These are phyloP conservation scores for Draba incana DNA, from an alignment of 345 rosid species.

Conservation along the genomic window DNA sequence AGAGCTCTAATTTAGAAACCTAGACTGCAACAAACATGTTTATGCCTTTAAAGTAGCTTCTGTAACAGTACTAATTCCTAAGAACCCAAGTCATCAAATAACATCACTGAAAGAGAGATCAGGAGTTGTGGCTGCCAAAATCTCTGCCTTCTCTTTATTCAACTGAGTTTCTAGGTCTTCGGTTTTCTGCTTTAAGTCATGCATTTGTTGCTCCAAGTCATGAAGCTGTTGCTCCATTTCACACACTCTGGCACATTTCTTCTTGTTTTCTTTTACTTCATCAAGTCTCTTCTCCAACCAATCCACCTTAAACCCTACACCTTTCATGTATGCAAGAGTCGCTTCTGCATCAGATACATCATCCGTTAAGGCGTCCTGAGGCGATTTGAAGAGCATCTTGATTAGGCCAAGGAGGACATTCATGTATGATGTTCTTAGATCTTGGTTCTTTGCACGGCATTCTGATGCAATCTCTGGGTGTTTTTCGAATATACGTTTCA, in stretches of 20 bases:
- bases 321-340: background rate
- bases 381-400: background rate
- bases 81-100: too few species aligned
- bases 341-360: background rate
- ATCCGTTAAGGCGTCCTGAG: background rate
- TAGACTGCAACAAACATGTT: too few species aligned
- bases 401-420: slow-evolving; percentile 5
- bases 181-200: too few species aligned
- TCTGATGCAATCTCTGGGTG: slow-evolving; percentile 11
- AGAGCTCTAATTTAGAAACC: too few species aligned
- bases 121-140: too few species aligned
- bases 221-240: background rate
- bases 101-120: too few species aligned
- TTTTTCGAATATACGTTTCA: slow-evolving; percentile 9
- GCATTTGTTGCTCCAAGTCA: background rate
- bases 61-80: too few species aligned
- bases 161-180: background rate
- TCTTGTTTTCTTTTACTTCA: background rate
- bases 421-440: slow-evolving; percentile 19
- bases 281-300: slow-evolving; percentile 24
- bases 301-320: background rate
- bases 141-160: too few species aligned
- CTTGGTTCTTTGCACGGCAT: background rate
- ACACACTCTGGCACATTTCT: background rate
- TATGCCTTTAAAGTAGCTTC: too few species aligned